Evolutionary conservation across 345 rosid species (phyloP).

Genomic region (Citrus unshiu): DNA sequence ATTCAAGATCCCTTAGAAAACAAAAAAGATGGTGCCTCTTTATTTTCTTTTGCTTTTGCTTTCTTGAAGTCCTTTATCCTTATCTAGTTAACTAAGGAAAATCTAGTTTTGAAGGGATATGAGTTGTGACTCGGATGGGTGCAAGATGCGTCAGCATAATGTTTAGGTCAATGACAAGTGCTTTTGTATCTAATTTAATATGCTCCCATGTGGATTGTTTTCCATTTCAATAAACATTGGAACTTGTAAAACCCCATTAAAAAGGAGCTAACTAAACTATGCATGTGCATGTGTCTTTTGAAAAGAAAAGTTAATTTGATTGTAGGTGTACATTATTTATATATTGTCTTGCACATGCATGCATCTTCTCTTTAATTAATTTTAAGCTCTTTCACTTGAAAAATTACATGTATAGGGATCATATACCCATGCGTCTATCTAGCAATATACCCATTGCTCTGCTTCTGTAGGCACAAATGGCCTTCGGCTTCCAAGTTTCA

Average conservation of each 20-base stretch:
- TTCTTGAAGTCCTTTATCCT: not conserved
- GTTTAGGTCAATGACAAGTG: conserved; percentile 14
- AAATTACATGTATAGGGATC: too few relatives aligned
- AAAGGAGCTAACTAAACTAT: not conserved
- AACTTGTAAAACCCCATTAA: not conserved
- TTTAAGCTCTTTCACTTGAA: not conserved
- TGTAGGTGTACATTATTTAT: not conserved
- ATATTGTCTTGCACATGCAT: not conserved
- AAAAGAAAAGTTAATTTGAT: not conserved
- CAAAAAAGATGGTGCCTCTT: not conserved
- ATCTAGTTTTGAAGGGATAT: not conserved
- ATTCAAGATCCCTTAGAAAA: not conserved
- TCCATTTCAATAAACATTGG: conserved; percentile 1
- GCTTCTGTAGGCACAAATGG: too few relatives aligned
- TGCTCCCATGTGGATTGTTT: conserved; percentile 29
- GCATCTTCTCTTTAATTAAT: not conserved
- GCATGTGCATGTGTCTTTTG: not conserved
- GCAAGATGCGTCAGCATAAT: conserved; percentile 31
- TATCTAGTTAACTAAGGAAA: not conserved
- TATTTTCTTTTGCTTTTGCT: conserved; percentile 1
- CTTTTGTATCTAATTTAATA: not conserved
- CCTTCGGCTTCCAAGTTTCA: too few relatives aligned
- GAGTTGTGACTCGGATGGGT: conserved; percentile 26
- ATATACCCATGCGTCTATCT: too few relatives aligned
- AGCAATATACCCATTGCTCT: too few relatives aligned